phyloP scores from a whole-genome alignment of 805 yeast species.

The Wickerhamia fluorescens region DNA sequence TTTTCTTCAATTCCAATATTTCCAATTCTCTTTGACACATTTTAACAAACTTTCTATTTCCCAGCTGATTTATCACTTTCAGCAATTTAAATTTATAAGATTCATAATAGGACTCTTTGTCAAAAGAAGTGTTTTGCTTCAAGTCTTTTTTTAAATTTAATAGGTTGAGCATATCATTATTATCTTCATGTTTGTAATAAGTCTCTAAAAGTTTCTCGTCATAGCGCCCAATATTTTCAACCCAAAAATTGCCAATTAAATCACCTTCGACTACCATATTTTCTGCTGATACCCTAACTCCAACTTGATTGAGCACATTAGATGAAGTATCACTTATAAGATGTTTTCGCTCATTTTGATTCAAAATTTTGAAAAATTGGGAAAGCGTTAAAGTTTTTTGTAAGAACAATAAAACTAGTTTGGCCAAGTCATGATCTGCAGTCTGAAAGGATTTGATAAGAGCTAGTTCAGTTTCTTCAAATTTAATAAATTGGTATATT shows the following conservation, averaged over 20 bases:
- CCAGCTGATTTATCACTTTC: slow-evolving; percentile 14
- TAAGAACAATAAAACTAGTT: slow-evolving; percentile 49
- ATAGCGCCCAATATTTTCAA: slow-evolving; percentile 19
- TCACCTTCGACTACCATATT: slow-evolving; percentile 29
- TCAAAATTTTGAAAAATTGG: slow-evolving; percentile 62
- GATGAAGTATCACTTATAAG: slow-evolving; percentile 25
- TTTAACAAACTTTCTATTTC: slow-evolving; percentile 13
- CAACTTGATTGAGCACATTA: slow-evolving; percentile 10
- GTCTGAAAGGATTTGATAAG: slow-evolving; percentile 57
- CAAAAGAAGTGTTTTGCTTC: slow-evolving; percentile 8
- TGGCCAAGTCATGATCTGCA: slow-evolving; percentile 53
- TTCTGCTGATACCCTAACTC: slow-evolving; percentile 9
- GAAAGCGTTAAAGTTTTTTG: slow-evolving; percentile 51
- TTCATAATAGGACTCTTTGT: slow-evolving; percentile 13
- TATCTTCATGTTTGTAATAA: slow-evolving; percentile 27
- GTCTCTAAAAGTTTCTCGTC: slow-evolving; percentile 17
- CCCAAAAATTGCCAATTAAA: slow-evolving; percentile 33
- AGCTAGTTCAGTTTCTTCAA: slow-evolving; percentile 69
- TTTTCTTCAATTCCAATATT: slow-evolving; percentile 25
- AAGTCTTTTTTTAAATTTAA: slow-evolving; percentile 11
- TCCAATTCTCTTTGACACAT: slow-evolving; percentile 23
- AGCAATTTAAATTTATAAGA: slow-evolving; percentile 18
- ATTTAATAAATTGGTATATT: slow-evolving; percentile 51
- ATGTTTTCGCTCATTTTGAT: slow-evolving; percentile 32
- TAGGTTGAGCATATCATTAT: slow-evolving; percentile 13